phyloP scores from a whole-genome alignment of 2,329 filamentous ascomycete genomes.

The Epichloe hybrida region DNA sequence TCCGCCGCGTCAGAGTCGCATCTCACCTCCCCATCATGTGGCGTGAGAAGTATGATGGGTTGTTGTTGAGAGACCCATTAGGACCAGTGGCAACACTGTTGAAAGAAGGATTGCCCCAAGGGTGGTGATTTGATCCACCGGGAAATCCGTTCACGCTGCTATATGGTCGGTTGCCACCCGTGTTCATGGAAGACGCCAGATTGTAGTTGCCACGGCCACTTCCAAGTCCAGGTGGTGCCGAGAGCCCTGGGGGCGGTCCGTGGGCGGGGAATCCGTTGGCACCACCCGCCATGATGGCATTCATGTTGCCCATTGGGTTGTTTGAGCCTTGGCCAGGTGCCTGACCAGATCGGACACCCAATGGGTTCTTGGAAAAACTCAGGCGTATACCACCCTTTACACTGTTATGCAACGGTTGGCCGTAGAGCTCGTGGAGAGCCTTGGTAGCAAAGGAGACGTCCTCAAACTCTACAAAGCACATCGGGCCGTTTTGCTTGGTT shows the following conservation, averaged over 20 bases:
- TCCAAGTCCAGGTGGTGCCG: conserved; percentile 58
- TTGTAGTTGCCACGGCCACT: conserved; percentile 13
- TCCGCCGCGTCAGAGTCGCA: too few species aligned
- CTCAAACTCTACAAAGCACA: conserved; percentile 99
- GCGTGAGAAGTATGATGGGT: conserved; percentile 15
- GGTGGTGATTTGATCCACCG: conserved; percentile 10
- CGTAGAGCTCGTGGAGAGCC: conserved; percentile 79
- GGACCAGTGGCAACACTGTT: conserved; percentile 11
- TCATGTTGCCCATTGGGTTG: conserved; percentile 39
- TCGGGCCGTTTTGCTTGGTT: conserved; percentile 87
- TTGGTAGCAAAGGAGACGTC: conserved; percentile 87
- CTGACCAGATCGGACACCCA: conserved; percentile 77
- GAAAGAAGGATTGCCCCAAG: conserved; percentile 13
- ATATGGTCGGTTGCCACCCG: conserved; percentile 8
- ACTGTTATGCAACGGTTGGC: conserved; percentile 75
- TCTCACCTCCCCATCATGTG: conserved; percentile 23
- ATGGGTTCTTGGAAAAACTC: conserved; percentile 93
- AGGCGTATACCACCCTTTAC: conserved; percentile 88
- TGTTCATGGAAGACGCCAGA: conserved; percentile 10
- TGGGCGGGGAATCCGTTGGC: conserved; percentile 51
- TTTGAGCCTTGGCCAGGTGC: conserved; percentile 28
- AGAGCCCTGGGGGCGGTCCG: conserved; percentile 70
- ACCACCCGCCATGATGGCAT: conserved; percentile 36
- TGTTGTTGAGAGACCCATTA: conserved; percentile 8
- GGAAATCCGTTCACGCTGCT: conserved; percentile 8